These are phyloP conservation scores for Plasmodium inui DNA, from an alignment of 169 alveolate species.

Conservation along the genomic window DNA sequence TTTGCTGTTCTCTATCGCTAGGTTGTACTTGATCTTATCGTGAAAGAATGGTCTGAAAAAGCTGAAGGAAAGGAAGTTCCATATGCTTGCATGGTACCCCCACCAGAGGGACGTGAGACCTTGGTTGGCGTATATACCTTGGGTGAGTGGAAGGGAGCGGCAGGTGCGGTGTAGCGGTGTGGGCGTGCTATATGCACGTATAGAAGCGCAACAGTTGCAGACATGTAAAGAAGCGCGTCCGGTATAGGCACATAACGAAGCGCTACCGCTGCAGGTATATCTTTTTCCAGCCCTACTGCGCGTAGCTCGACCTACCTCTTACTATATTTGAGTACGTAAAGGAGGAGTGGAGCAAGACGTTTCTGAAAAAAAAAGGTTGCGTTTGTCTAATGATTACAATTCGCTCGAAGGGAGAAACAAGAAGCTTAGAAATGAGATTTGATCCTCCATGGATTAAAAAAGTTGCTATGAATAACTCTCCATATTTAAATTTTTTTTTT, in stretches of 20 bases:
- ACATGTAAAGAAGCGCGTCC: too few relatives aligned
- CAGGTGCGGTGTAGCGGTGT: neutral
- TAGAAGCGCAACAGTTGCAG: too few relatives aligned
- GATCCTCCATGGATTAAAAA: conserved; percentile 76
- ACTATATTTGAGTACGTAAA: conserved; percentile 60
- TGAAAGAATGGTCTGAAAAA: conserved; percentile 59
- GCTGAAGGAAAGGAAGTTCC: conserved; percentile 51
- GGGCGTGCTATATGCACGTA: neutral
- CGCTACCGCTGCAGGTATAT: neutral
- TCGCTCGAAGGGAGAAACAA: conserved; percentile 64
- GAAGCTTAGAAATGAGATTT: conserved; percentile 60
- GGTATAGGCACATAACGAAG: too few relatives aligned
- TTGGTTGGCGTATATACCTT: conserved; percentile 57
- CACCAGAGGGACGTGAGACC: conserved; percentile 70
- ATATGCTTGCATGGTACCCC: conserved; percentile 69
- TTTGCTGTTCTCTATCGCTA: conserved; percentile 21
- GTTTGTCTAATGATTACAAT: conserved; percentile 63
- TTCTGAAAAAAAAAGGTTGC: conserved; percentile 51
- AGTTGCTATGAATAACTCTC: conserved; percentile 62
- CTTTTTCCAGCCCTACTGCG: neutral
- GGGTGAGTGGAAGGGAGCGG: neutral
- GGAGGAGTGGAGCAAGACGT: conserved; percentile 30
- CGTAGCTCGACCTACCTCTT: conserved; percentile 16
- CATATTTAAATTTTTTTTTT: conserved; percentile 59
- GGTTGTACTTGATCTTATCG: conserved; percentile 46